Percentiles rank a stretch among this genome's conserved stretches.
Conservation (phyloP, 164 flowering plant species). For the Amborella trichopoda region DNA sequence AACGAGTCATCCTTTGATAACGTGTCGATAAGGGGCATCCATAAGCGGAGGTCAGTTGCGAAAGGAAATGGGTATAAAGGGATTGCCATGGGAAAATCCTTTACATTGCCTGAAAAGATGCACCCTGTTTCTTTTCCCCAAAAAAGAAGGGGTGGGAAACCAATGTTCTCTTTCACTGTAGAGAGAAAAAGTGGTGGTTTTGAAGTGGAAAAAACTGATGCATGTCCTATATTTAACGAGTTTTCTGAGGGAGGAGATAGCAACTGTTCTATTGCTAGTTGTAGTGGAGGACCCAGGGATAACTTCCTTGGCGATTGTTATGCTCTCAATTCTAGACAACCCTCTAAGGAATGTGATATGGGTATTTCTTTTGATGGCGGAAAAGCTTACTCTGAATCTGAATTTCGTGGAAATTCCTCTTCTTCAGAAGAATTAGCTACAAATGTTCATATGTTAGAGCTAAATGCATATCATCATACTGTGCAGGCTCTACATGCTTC, state of each 20-base stretch:
- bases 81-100: background rate
- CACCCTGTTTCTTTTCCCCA: constrained; percentile 7
- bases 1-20: too few species aligned
- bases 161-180: background rate
- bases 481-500: constrained; percentile 35
- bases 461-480: constrained; percentile 29
- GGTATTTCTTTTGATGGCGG: constrained; percentile 17
- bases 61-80: constrained; percentile 1
- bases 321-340: constrained; percentile 4
- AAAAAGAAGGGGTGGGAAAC: constrained; percentile 9
- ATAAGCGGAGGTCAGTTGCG: constrained; percentile 6
- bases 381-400: constrained; percentile 20
- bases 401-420: constrained; percentile 4
- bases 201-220: too few species aligned
- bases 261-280: constrained; percentile 28
- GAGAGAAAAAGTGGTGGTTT: constrained; percentile 3
- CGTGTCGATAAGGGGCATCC: too few species aligned
- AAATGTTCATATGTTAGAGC: constrained; percentile 29
- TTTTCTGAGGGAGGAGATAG: constrained; percentile 7
- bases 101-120: constrained; percentile 8
- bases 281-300: constrained; percentile 25
- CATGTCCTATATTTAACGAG: constrained; percentile 4
- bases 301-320: constrained; percentile 1
- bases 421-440: constrained; percentile 9
- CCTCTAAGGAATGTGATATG: constrained; percentile 1